Conservation (phyloP, 495 filamentous ascomycete species). For the Elaphomyces granulatus region DNA sequence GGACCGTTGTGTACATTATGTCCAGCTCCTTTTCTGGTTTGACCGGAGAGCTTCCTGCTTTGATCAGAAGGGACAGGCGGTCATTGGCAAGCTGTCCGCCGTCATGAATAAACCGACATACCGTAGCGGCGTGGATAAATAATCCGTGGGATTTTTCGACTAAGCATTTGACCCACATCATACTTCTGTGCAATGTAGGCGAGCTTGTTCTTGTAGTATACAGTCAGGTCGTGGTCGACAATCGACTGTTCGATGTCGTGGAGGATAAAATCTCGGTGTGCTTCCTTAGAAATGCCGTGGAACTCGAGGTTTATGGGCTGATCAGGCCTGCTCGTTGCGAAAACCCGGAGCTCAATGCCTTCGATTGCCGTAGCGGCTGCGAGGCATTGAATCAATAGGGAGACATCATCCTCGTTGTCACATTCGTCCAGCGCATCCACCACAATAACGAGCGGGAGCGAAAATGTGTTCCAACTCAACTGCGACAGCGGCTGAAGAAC, state of each 20-base stretch:
- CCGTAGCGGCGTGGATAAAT: conserved; percentile 18
- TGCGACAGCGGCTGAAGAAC: conserved; percentile 19
- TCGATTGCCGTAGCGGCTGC: too few species aligned
- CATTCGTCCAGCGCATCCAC: conserved; percentile 13
- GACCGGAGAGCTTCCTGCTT: conserved; percentile 5
- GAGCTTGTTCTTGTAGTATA: conserved; percentile 10
- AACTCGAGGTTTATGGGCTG: conserved; percentile 13
- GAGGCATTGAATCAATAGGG: conserved; percentile 8
- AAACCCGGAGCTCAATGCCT: conserved; percentile 11
- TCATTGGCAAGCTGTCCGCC: conserved; percentile 7
- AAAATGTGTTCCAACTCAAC: too few species aligned
- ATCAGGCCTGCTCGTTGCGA: conserved; percentile 17
- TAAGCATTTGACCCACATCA: too few species aligned
- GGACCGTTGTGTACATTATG: conserved; percentile 18
- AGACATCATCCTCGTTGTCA: conserved; percentile 6
- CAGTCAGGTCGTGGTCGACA: conserved; percentile 10
- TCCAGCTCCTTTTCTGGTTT: conserved; percentile 14
- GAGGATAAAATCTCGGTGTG: conserved; percentile 13
- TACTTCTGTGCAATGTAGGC: conserved; percentile 4
- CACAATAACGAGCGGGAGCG: conserved; percentile 9
- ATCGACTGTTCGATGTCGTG: conserved; percentile 7
- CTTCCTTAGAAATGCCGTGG: conserved; percentile 5
- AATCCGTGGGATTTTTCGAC: too few species aligned
- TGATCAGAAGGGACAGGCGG: conserved; percentile 9
- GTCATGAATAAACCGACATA: conserved; percentile 16